Conservation (phyloP, 139 green algal genomes). For the Pseudopediastrum boryanum region DNA sequence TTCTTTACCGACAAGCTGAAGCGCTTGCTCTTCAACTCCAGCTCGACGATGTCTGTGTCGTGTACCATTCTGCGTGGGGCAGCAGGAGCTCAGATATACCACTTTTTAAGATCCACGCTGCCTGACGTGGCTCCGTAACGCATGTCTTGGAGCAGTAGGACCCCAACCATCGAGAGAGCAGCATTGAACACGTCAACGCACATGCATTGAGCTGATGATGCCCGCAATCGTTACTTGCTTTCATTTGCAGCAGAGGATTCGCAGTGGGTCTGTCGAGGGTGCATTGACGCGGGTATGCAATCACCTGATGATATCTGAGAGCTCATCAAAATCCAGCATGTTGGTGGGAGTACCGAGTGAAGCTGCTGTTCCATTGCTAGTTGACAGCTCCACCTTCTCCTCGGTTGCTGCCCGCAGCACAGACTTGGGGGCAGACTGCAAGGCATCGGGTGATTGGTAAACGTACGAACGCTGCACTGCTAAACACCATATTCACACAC, state of each 20-base stretch:
- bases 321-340: constrained; percentile 83
- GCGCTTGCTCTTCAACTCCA: constrained; percentile 91
- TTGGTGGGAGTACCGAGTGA: constrained; percentile 29
- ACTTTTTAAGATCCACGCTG: too few species aligned
- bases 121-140: too few species aligned
- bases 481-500: neutral
- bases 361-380: constrained; percentile 10
- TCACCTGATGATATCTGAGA: constrained; percentile 82
- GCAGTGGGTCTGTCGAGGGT: too few species aligned
- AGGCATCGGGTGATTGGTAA: neutral
- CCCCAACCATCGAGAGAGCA: too few species aligned
- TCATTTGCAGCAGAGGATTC: too few species aligned
- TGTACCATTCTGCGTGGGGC: constrained; percentile 93
- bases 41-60: constrained; percentile 94
- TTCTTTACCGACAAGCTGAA: constrained; percentile 91
- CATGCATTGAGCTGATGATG: too few species aligned
- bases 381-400: constrained; percentile 36
- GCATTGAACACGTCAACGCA: too few species aligned
- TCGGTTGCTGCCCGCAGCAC: constrained; percentile 28
- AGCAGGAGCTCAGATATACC: too few species aligned
- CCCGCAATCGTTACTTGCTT: too few species aligned
- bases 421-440: constrained; percentile 19
- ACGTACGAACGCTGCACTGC: neutral
- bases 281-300: too few species aligned
- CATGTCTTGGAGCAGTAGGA: too few species aligned